Evolutionary conservation across 139 green algal genomes (phyloP).

Genomic region (Nannochloris sp.): DNA sequence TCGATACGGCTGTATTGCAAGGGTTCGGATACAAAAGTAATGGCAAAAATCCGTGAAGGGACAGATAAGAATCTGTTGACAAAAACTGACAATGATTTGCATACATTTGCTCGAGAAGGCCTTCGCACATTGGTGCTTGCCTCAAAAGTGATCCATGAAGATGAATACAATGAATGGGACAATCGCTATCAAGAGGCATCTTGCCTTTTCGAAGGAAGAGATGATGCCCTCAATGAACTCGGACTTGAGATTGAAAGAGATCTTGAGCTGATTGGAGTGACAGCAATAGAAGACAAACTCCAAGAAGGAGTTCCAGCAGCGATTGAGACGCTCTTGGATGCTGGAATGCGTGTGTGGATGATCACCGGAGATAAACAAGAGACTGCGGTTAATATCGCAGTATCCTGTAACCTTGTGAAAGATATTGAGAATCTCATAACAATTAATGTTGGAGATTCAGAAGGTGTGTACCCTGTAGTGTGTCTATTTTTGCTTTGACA

Average conservation of each 20-base stretch:
- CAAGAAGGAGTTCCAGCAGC: constrained; percentile 75
- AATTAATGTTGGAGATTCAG: constrained; percentile 41
- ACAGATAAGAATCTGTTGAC: constrained; percentile 16
- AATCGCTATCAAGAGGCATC: constrained; percentile 43
- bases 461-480: neutral
- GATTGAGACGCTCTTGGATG: constrained; percentile 76
- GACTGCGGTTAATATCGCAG: constrained; percentile 89
- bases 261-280: constrained; percentile 84
- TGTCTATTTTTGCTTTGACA: constrained; percentile 5
- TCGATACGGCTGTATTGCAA: constrained; percentile 81
- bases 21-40: constrained; percentile 72
- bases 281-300: constrained; percentile 98
- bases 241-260: constrained; percentile 56
- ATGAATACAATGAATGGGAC: constrained; percentile 42
- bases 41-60: constrained; percentile 41
- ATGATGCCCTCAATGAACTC: constrained; percentile 45
- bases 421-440: constrained; percentile 49
- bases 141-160: constrained; percentile 31
- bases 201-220: constrained; percentile 39
- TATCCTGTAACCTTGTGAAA: constrained; percentile 72
- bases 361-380: constrained; percentile 83
- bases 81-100: constrained; percentile 26
- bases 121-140: constrained; percentile 47
- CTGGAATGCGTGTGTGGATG: constrained; percentile 83
- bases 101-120: constrained; percentile 32